phyloP scores from a whole-genome alignment of 2,329 filamentous ascomycete species.

The Microsporum ferrugineum region DNA sequence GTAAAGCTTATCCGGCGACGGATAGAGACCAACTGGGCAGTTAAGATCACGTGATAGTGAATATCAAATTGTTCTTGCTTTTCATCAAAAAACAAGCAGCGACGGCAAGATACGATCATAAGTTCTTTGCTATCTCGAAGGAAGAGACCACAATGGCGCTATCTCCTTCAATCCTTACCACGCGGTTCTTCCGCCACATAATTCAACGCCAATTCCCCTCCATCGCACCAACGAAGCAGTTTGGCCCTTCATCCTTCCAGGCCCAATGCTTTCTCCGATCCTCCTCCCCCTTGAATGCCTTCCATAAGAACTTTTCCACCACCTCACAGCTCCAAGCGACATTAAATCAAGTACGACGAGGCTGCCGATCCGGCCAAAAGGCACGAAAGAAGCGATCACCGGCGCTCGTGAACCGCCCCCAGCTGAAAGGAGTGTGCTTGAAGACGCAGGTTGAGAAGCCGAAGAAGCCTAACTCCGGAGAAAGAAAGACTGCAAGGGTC shows the following conservation, averaged over 20 bases:
- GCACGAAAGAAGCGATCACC: slow-evolving; percentile 82
- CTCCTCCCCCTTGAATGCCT: slow-evolving; percentile 11
- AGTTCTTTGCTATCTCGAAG: not conserved
- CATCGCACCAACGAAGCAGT: slow-evolving; percentile 20
- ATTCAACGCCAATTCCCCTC: slow-evolving; percentile 17
- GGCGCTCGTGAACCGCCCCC: slow-evolving; percentile 62
- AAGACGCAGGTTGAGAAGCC: slow-evolving; percentile 89
- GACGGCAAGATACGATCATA: not conserved
- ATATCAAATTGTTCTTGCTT: not conserved
- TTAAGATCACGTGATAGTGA: slow-evolving; percentile 18
- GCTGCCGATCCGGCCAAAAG: slow-evolving; percentile 66
- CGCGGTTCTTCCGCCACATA: slow-evolving; percentile 26
- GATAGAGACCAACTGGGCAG: slow-evolving; percentile 21
- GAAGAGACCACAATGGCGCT: slow-evolving; percentile 13
- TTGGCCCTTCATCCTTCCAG: slow-evolving; percentile 13
- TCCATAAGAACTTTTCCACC: slow-evolving; percentile 43
- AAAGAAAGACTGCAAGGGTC: slow-evolving; percentile 89
- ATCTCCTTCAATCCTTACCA: slow-evolving; percentile 27
- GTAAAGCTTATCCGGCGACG: slow-evolving; percentile 27
- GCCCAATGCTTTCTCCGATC: slow-evolving; percentile 13
- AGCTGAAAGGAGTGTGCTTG: slow-evolving; percentile 90
- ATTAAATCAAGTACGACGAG: slow-evolving; percentile 61
- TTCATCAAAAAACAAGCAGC: not conserved
- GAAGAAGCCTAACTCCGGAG: slow-evolving; percentile 97
- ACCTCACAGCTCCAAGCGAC: slow-evolving; percentile 50